These are phyloP conservation scores for Pseudogymnoascus verrucosus DNA, from an alignment of 2,329 filamentous ascomycete genomes.

Conservation along the genomic window DNA sequence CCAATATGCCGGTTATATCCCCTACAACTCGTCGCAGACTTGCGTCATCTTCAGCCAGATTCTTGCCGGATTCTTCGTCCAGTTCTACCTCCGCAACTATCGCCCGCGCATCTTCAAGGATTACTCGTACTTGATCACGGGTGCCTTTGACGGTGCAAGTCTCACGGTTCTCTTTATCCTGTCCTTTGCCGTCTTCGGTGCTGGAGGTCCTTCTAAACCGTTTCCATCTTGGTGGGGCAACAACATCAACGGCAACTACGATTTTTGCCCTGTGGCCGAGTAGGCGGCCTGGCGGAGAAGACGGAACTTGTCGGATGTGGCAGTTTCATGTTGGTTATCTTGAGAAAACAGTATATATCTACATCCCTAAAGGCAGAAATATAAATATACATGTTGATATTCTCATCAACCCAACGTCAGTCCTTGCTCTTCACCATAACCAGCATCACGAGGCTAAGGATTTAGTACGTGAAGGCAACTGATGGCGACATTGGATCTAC, in stretches of 20 bases:
- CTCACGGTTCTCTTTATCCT: conserved; percentile 34
- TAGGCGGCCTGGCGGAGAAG: background rate
- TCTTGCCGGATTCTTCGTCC: conserved; percentile 36
- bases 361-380: background rate
- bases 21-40: conserved; percentile 47
- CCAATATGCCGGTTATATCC: conserved; percentile 46
- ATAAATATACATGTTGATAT: background rate
- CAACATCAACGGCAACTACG: conserved; percentile 22
- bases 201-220: conserved; percentile 29
- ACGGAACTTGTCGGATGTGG: background rate
- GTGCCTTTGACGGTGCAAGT: conserved; percentile 34
- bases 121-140: conserved; percentile 35
- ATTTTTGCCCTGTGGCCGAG: conserved; percentile 19
- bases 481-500: background rate
- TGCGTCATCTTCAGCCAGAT: conserved; percentile 43
- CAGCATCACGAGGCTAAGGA: background rate
- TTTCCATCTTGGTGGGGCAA: conserved; percentile 34
- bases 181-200: conserved; percentile 37
- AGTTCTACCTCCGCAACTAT: conserved; percentile 33
- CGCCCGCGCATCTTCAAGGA: conserved; percentile 32
- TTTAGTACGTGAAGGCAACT: background rate
- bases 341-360: background rate
- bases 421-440: background rate
- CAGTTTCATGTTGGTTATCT: background rate
- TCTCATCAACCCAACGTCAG: background rate